A percentile compares a stretch with the other conserved stretches of the same genome.
phyloP scores from a whole-genome alignment of 2,329 filamentous ascomycete genomes.

The Graphiopsis chlorocephala region DNA sequence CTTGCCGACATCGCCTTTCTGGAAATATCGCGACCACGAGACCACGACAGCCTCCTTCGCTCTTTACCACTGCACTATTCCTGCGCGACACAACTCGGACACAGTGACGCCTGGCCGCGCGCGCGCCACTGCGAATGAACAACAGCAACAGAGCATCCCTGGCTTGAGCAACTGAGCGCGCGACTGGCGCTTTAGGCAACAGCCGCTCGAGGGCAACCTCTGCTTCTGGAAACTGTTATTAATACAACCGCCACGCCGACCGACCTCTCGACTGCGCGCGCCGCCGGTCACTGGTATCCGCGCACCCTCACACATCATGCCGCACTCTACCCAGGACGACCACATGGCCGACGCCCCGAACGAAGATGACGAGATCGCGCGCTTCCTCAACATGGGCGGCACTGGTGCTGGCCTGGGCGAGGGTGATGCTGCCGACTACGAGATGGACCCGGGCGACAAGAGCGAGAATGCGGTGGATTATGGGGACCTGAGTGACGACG shows the following conservation, averaged over 20 bases:
- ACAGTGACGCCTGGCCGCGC: neutral
- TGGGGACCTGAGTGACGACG: slow-evolving; percentile 86
- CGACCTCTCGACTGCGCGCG: neutral
- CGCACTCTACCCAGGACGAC: slow-evolving; percentile 36
- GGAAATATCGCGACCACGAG: neutral
- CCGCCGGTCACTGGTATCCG: neutral
- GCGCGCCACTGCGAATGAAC: slow-evolving; percentile 6
- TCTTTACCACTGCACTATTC: neutral
- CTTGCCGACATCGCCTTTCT: neutral
- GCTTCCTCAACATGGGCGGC: slow-evolving; percentile 25
- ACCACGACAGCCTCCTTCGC: neutral
- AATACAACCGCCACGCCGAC: neutral
- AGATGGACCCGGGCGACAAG: slow-evolving; percentile 63
- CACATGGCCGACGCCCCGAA: slow-evolving; percentile 18
- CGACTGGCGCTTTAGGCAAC: neutral
- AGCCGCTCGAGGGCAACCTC: neutral
- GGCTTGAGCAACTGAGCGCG: slow-evolving; percentile 3
- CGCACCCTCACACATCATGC: slow-evolving; percentile 25
- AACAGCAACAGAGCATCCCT: neutral
- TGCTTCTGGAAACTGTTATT: neutral
- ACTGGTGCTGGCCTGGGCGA: slow-evolving; percentile 24
- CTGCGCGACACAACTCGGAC: neutral
- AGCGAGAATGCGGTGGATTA: slow-evolving; percentile 90
- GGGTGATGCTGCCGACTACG: slow-evolving; percentile 27
- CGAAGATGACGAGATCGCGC: slow-evolving; percentile 31